Percentiles rank a stretch among this genome's conserved stretches.
Evolutionary conservation across 805 yeast species (phyloP).

Genomic region (Starmerella floricola): DNA sequence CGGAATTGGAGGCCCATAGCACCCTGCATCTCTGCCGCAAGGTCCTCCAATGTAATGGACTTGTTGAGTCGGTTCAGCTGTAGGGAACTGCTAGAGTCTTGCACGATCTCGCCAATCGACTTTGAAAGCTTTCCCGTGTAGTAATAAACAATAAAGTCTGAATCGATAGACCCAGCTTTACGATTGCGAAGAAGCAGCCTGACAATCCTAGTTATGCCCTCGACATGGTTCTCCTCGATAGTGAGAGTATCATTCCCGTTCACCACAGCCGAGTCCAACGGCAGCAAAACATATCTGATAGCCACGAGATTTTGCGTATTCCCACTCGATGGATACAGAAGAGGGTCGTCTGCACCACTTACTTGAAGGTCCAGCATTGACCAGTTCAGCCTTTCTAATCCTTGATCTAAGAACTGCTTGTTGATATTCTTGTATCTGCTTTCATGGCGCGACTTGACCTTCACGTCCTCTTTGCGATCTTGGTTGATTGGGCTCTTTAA

Average conservation of each 20-base stretch:
- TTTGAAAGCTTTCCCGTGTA: slow-evolving; percentile 76
- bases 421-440: slow-evolving; percentile 47
- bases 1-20: slow-evolving; percentile 49
- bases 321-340: slow-evolving; percentile 35
- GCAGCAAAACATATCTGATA: slow-evolving; percentile 75
- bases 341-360: slow-evolving; percentile 80
- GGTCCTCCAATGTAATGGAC: slow-evolving; percentile 36
- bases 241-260: slow-evolving; percentile 54
- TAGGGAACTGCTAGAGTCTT: slow-evolving; percentile 24
- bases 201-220: slow-evolving; percentile 44
- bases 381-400: slow-evolving; percentile 51
- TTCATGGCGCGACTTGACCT: slow-evolving; percentile 65
- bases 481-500: slow-evolving; percentile 7
- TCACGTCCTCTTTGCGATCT: slow-evolving; percentile 10
- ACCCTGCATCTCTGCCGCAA: slow-evolving; percentile 58
- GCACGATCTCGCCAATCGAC: slow-evolving; percentile 46
- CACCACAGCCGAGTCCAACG: slow-evolving; percentile 37
- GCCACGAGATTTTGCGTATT: slow-evolving; percentile 42
- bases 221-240: slow-evolving; percentile 83
- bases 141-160: slow-evolving; percentile 35
- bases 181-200: slow-evolving; percentile 16
- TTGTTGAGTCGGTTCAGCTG: slow-evolving; percentile 20
- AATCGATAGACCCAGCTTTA: slow-evolving; percentile 14
- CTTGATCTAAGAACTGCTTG: slow-evolving; percentile 42
- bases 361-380: slow-evolving; percentile 76